Evolutionary conservation across 148 eudicot species (phyloP).

Genomic region (Rhododendron ovatum): DNA sequence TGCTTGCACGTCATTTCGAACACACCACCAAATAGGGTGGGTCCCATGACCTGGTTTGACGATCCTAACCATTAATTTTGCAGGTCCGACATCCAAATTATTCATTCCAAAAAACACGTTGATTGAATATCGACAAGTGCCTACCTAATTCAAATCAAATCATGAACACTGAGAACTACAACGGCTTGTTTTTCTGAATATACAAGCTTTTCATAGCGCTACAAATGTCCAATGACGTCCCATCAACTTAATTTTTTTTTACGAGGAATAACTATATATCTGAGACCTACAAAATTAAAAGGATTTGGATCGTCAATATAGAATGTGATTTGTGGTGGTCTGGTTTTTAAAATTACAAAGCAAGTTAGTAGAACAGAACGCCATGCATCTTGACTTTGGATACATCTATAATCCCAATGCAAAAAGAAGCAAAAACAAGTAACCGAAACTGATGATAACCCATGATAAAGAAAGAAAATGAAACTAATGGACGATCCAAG

Average conservation of each 20-base stretch:
- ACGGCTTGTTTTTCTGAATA: too few species aligned
- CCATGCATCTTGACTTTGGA: not conserved
- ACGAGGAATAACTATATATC: not conserved
- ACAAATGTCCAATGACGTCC: not conserved
- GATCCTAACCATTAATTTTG: not conserved
- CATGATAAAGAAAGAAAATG: not conserved
- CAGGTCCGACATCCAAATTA: not conserved
- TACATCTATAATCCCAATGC: not conserved
- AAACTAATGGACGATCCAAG: not conserved
- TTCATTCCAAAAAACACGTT: not conserved
- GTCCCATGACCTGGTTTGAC: not conserved
- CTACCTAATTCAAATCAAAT: not conserved
- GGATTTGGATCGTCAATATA: not conserved
- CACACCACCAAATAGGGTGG: not conserved
- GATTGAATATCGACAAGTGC: not conserved
- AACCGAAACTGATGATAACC: not conserved
- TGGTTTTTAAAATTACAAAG: not conserved
- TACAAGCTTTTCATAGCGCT: not conserved
- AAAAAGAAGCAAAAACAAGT: not conserved
- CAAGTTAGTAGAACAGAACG: not conserved
- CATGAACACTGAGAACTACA: not conserved
- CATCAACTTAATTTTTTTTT: not conserved
- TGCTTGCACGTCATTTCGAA: not conserved
- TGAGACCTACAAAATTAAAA: not conserved
- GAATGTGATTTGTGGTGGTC: not conserved